A percentile compares a stretch with the other conserved stretches of the same genome.
Evolutionary conservation across 148 eudicot species (phyloP).

Genomic region (Nepenthes gracilis): DNA sequence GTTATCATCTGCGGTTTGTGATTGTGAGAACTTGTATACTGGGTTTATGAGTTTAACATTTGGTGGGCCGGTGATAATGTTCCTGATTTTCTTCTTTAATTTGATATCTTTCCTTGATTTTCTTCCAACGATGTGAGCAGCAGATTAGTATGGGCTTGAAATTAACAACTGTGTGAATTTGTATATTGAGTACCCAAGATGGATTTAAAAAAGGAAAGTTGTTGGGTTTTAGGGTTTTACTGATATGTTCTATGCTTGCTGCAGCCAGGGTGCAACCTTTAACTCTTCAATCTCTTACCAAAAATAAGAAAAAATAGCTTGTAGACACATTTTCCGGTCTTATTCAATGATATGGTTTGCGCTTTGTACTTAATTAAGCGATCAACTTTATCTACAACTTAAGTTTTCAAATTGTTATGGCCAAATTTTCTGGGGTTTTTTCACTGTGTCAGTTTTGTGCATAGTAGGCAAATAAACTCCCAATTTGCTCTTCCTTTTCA

Average conservation of each 20-base stretch:
- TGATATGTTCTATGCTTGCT: background rate
- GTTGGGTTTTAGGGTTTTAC: background rate
- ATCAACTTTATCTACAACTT: background rate
- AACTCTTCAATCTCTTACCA: no score
- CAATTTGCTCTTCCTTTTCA: background rate
- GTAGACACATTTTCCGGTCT: no score
- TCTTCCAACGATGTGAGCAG: constrained; percentile 1
- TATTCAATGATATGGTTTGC: no score
- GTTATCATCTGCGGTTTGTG: no score
- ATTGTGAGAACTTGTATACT: background rate
- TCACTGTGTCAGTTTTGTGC: background rate
- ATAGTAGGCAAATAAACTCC: no score
- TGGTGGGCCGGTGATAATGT: background rate
- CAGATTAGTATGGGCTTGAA: constrained; percentile 4
- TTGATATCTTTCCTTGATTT: background rate
- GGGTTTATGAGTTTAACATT: background rate
- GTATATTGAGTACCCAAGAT: background rate
- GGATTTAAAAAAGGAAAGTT: background rate
- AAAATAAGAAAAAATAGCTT: no score
- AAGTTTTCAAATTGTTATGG: no score
- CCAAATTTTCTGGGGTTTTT: background rate
- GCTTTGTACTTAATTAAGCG: background rate
- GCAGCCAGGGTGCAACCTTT: no score
- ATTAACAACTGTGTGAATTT: constrained; percentile 3
- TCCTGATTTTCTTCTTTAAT: background rate